Evolutionary conservation across 768 basidiomycete genomes (phyloP).

Genomic region (Termitomyces sp.): DNA sequence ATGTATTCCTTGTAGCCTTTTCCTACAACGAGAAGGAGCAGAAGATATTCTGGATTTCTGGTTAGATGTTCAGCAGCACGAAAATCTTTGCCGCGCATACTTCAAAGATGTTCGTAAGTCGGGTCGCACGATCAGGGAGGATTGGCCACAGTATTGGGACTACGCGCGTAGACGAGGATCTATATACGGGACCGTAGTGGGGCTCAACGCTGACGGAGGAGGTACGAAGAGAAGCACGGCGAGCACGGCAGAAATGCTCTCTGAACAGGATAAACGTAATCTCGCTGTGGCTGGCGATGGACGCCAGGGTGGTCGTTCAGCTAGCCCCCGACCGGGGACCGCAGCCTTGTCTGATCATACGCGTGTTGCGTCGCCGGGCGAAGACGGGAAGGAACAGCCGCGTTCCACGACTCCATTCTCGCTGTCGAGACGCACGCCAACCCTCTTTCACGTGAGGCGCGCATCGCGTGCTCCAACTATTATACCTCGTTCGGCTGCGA

Average conservation of each 20-base stretch:
- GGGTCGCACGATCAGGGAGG: conserved; percentile 87
- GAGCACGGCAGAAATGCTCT: conserved; percentile 71
- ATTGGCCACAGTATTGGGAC: conserved; percentile 99
- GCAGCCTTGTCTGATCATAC: conserved; percentile 40
- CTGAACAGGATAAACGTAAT: conserved; percentile 68
- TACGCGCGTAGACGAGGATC: conserved; percentile 90
- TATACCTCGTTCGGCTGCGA: conserved; percentile 88
- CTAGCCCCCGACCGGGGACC: conserved; percentile 53
- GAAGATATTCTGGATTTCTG: conserved; percentile 98
- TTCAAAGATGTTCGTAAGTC: conserved; percentile 99
- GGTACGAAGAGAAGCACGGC: conserved; percentile 74
- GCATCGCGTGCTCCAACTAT: conserved; percentile 90
- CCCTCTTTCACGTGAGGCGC: conserved; percentile 70
- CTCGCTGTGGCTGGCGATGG: conserved; percentile 50
- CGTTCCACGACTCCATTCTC: conserved; percentile 82
- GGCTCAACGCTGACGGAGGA: conserved; percentile 54
- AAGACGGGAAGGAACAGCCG: conserved; percentile 35
- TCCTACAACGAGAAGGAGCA: conserved; percentile 91
- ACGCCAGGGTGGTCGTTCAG: conserved; percentile 45
- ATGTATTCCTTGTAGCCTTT: conserved; percentile 54
- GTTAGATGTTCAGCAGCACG: conserved; percentile 99
- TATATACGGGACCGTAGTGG: conserved; percentile 89
- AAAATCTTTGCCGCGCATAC: conserved; percentile 97
- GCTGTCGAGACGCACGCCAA: conserved; percentile 69
- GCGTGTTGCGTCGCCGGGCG: conserved; percentile 44